Conservation (phyloP, 495 filamentous ascomycete genomes). For the Penicillium alfredii region DNA sequence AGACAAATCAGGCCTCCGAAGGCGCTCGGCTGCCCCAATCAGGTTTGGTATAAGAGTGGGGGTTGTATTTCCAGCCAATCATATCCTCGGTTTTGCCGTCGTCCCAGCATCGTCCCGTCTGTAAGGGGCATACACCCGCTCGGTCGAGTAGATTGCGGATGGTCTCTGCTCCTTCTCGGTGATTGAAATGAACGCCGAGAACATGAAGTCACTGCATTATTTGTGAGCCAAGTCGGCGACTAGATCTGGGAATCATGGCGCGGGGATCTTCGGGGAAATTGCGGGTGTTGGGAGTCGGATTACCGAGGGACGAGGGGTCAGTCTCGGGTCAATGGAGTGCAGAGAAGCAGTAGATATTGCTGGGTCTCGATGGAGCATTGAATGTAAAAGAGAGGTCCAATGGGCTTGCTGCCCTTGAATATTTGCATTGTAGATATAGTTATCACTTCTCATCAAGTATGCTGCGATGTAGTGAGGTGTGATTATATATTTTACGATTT, state of each 20-base stretch:
- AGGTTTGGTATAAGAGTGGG: neutral
- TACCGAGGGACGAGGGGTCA: conserved; percentile 15
- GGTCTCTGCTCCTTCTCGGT: conserved; percentile 7
- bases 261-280: conserved; percentile 23
- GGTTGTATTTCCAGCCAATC: conserved; percentile 23
- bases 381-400: too few species aligned
- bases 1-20: conserved; percentile 39
- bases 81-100: conserved; percentile 27
- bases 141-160: neutral
- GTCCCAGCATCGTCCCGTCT: conserved; percentile 3
- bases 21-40: conserved; percentile 23
- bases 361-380: too few species aligned
- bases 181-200: conserved; percentile 15
- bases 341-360: too few species aligned
- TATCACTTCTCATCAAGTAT: too few species aligned
- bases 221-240: too few species aligned
- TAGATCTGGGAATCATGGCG: neutral
- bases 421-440: too few species aligned
- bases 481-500: too few species aligned
- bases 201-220: neutral
- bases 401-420: too few species aligned
- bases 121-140: conserved; percentile 15
- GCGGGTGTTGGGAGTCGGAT: conserved; percentile 11
- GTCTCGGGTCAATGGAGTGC: too few species aligned
- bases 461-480: too few species aligned